Evolutionary conservation across 495 filamentous ascomycete species (phyloP).

Genomic region (Pseudevernia furfuracea): DNA sequence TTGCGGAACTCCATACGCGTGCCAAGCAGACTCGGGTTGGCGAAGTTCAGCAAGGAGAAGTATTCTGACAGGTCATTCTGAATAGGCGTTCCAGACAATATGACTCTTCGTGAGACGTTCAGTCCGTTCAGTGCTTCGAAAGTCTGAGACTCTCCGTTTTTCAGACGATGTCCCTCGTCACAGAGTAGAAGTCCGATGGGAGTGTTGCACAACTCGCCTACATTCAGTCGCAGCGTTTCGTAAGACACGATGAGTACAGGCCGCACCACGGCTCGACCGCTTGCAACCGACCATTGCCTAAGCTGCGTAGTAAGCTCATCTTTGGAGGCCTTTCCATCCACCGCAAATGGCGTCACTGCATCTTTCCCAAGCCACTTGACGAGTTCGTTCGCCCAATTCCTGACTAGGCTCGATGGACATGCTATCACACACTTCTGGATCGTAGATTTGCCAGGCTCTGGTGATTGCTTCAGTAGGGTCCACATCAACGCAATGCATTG

Average conservation of each 20-base stretch:
- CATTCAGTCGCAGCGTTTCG: constrained; percentile 86
- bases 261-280: constrained; percentile 78
- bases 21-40: constrained; percentile 87
- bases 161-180: constrained; percentile 96
- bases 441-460: constrained; percentile 83
- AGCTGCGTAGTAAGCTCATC: constrained; percentile 83
- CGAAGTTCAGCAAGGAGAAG: constrained; percentile 92
- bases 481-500: constrained; percentile 83
- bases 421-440: constrained; percentile 98
- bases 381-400: constrained; percentile 95
- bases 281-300: constrained; percentile 89
- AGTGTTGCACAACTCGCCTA: constrained; percentile 75
- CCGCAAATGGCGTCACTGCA: constrained; percentile 86
- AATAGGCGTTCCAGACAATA: constrained; percentile 93
- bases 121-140: constrained; percentile 84
- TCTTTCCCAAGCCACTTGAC: constrained; percentile 94
- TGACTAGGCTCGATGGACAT: constrained; percentile 93
- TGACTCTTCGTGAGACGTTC: constrained; percentile 85
- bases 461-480: constrained; percentile 92
- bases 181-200: constrained; percentile 93
- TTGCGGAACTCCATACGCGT: constrained; percentile 91
- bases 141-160: constrained; percentile 93
- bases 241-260: constrained; percentile 99
- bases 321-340: constrained; percentile 94
- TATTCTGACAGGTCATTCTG: constrained; percentile 98